Base-by-base conservation (phyloP, 768 basidiomycete genomes). In the Leccinum boreale region DNA sequence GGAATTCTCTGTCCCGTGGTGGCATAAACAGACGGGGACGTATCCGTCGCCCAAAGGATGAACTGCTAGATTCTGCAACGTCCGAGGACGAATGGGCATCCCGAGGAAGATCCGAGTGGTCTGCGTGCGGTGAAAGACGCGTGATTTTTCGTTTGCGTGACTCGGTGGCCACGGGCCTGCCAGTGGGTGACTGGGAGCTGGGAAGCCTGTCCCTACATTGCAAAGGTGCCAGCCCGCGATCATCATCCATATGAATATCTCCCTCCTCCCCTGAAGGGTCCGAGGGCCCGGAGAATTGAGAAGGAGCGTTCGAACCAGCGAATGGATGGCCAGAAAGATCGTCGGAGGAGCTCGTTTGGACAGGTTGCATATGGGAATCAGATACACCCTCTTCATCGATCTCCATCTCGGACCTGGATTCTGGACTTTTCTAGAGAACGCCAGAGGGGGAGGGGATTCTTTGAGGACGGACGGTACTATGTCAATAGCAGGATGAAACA, bases 101-200 rank as follows among this genome's bases (percentile, higher is more conserved):
- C 10, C 8, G 55, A 35, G 6, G 14, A 14, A 3, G 2, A 19
- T 42, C 39, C 0, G 9, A 39, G 39, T 42, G n/a, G 42, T 44
- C 42, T 19, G 10, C 19, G 10, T 19, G 10, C 11, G 42, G 42
- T 44, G 42, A 44, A 19, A 19, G 42, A 11, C 19, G 39, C 39
- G n/a, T 19, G 39, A 42, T 19, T 39, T 60, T 68, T 24, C 68
- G 68, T 68, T 70, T 70, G 11, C 58, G 56, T 12, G 55, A 7
- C 5, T 48, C 4, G 31, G 39, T 10, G 31, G 39, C 15, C 4
- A 54, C 58, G 14, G 24, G 54, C 47, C 14, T n/a, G 28, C 28
- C 2, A 28, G 2, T 2, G 29, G 50, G 45, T 17, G 33, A 19
- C 24, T 26, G 29, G 24, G 19, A 48, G 42, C 21, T 17, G 12